phyloP scores from a whole-genome alignment of 192 early-diverging fungal species.

The Dissophora ornata region DNA sequence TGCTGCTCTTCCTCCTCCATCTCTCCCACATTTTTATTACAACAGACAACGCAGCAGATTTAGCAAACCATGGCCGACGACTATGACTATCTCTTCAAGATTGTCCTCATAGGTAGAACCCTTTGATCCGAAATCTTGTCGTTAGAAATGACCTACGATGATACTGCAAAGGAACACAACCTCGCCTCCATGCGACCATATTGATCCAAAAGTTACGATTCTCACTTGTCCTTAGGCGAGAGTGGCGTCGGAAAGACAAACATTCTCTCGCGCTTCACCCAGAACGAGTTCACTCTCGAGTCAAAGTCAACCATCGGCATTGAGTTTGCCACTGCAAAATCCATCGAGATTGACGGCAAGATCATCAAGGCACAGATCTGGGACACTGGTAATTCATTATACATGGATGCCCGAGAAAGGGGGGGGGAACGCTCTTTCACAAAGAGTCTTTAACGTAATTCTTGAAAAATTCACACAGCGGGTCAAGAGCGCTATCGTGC shows the following conservation, averaged over 20 bases:
- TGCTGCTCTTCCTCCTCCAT: neutral
- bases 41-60: neutral
- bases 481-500: conserved; percentile 93
- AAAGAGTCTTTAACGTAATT: too few relatives aligned
- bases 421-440: too few relatives aligned
- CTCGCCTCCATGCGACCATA: too few relatives aligned
- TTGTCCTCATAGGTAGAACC: conserved; percentile 72
- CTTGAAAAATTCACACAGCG: conserved; percentile 69
- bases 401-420: too few relatives aligned
- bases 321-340: conserved; percentile 61
- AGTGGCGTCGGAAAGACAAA: conserved; percentile 67
- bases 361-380: conserved; percentile 81
- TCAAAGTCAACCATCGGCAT: conserved; percentile 65
- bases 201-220: neutral
- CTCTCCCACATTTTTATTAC: neutral
- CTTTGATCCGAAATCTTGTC: too few relatives aligned
- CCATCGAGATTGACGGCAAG: conserved; percentile 61
- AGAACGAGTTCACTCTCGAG: conserved; percentile 65
- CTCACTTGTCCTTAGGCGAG: conserved; percentile 32
- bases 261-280: conserved; percentile 62
- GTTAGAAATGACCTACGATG: too few relatives aligned
- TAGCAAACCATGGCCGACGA: conserved; percentile 57
- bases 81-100: conserved; percentile 69
- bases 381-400: conserved; percentile 57
- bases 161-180: too few relatives aligned